Conservation (phyloP, 495 filamentous ascomycete species). For the Neurospora sp. region DNA sequence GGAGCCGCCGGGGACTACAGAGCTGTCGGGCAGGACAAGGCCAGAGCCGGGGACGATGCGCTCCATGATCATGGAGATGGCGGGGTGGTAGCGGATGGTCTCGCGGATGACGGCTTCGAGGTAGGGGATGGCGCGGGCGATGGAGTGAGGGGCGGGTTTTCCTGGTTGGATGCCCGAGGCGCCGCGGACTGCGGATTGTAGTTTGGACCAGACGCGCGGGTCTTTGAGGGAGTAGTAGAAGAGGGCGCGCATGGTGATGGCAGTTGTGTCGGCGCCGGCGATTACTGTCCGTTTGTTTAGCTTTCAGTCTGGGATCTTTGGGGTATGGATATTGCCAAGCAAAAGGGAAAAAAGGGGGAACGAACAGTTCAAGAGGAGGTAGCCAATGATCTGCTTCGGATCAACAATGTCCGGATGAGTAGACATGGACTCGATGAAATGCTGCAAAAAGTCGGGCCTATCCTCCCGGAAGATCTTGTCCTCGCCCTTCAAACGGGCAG, state of each 20-base stretch:
- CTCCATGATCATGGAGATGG: constrained; percentile 43
- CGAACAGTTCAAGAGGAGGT: no score
- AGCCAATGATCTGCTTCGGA: no score
- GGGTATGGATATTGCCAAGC: no score
- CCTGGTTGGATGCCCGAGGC: neutral
- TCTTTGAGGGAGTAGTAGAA: constrained; percentile 28
- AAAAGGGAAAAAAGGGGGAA: no score
- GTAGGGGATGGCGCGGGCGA: constrained; percentile 36
- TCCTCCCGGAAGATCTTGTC: no score
- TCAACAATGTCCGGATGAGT: no score
- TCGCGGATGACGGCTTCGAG: constrained; percentile 53
- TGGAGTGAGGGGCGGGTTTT: constrained; percentile 11
- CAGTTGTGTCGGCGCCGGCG: constrained; percentile 36
- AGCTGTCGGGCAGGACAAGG: constrained; percentile 40
- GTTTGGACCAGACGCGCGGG: constrained; percentile 15
- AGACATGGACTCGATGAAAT: no score
- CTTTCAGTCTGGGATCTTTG: no score
- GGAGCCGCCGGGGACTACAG: constrained; percentile 40
- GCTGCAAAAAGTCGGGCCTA: no score
- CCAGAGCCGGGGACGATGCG: constrained; percentile 41
- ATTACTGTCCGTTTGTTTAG: constrained; percentile 16
- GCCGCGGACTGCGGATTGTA: constrained; percentile 17
- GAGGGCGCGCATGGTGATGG: constrained; percentile 25
- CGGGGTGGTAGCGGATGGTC: constrained; percentile 46
- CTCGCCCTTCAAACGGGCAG: no score